Evolutionary conservation across 1,284 basidiomycete genomes (phyloP), one percentile per base, ranked within the genome.

Genomic region (Rhodotorula sp.): DNA sequence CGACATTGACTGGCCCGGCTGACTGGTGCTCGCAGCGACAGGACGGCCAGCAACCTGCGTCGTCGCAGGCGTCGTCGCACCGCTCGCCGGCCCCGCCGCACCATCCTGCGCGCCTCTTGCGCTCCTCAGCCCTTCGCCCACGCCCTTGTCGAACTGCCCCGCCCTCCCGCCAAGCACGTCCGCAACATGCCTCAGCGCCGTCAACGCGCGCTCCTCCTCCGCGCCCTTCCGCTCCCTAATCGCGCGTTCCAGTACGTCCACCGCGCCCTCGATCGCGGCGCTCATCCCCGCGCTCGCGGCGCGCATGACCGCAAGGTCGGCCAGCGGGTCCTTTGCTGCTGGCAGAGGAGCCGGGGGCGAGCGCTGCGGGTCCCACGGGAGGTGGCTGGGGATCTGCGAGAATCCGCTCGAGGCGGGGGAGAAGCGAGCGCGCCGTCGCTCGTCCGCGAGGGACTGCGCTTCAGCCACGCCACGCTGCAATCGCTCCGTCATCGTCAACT

Each of bases 81-180:
- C 2, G 25, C 36, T 2, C 22, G 57, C 3, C 15, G 58, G 17
- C 25, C 29, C 7, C 44, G 48, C 21, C 39, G 32, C 25, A n/a
- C 27, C 44, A 12, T 48, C 58, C 17, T 62, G 61, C 12, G 60
- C 51, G n/a, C 63, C 60, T 2, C 36, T 25, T 5, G n/a, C 77
- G 61, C 10, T 70, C 68, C 8, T 39, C 29, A 5, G 76, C 55
- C 1, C 67, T 6, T 34, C 29, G 3, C 75, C 55, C 1, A 72
- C 71, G 21, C 41, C 64, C 1, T 69, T 17, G 46, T 77, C 67
- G 63, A 78, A 77, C 7, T 36, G n/a, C 1, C 32, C 32, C 8
- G 70, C 69, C 10, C 66, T 44, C 0, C 74, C 76, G 21, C 59
- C 63, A 0, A 78, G 66, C 0, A 78, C 76, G 54, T 78, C 76